Evolutionary conservation across 2,329 filamentous ascomycete genomes (phyloP), one percentile per base, ranked within the genome.

Genomic region (Aspergillus ochraceus): DNA sequence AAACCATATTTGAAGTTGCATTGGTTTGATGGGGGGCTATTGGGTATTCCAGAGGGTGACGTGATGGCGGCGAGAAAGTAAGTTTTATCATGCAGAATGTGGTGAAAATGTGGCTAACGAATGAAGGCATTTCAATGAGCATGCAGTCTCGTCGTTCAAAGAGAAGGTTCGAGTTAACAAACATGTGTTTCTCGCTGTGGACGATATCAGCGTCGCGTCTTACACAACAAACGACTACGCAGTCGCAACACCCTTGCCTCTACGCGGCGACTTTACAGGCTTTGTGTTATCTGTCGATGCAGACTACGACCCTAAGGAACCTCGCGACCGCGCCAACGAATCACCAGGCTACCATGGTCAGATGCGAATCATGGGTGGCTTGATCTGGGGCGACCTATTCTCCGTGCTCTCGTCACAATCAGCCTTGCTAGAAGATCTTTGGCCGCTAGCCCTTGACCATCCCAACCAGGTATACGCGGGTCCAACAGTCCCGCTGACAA

Each of bases 321-420:
- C 57, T 2, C 46, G 49, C 11, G 30, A 60, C 3, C 64, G 63
- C 45, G 47, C 63, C 0, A 64, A 71, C 0, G 65, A 67, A 19
- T 64, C 60, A 1, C 66, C 66, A 1, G 61, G 58, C 2, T 74
- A 66, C 22, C 49, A 45, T 6, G 70, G 70, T 9, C 60, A 66
- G 20, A 66, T 74, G 64, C 70, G 70, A 9, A 66, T 74, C 22
- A 61, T 69, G 12, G 69, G 69, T 19, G 71, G 64, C 24, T 58
- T 74, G 4, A 52, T 74, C 11, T 74, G 71, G 69, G 63, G 66
- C 14, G 71, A 74, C 46, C 49, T 74, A 1, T 71, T 64, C 42
- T 66, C 69, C 1, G 49, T 65, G 50, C 45, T 66, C 0, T 22
- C 52, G 9, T 53, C 66, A 12, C 61, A 69, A 46, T 54, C 60